A percentile compares a stretch with the other conserved stretches of the same genome.
Evolutionary conservation across 345 rosid genomes (phyloP).

Genomic region (Viola odorata): DNA sequence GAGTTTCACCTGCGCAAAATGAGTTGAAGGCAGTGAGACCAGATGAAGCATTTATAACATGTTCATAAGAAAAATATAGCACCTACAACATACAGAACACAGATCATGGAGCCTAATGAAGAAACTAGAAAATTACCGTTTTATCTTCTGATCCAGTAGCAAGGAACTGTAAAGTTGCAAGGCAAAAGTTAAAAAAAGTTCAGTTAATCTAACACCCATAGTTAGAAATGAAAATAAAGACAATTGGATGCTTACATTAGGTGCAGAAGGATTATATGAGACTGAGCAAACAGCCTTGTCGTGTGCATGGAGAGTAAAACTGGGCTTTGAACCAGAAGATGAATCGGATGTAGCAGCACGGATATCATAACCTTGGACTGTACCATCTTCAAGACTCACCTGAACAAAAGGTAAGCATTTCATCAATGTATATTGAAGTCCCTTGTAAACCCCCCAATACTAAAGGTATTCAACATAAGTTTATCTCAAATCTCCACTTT

Average conservation of each 20-base stretch:
- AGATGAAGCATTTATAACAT: not conserved
- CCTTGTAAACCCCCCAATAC: not conserved
- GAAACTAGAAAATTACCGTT: constrained; percentile 19
- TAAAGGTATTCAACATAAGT: not conserved
- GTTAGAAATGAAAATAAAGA: not conserved
- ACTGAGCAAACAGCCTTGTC: constrained; percentile 75
- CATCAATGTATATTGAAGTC: not conserved
- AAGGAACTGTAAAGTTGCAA: constrained; percentile 29
- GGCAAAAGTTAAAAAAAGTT: not conserved
- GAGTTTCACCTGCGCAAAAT: constrained; percentile 53
- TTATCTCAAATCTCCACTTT: not conserved
- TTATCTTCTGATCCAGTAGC: constrained; percentile 44
- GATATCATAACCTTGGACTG: constrained; percentile 61
- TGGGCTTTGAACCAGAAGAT: constrained; percentile 41
- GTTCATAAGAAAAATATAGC: not conserved
- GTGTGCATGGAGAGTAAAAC: constrained; percentile 77
- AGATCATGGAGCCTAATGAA: constrained; percentile 1
- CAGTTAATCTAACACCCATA: not conserved
- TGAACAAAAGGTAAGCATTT: constrained; percentile 12
- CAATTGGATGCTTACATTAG: constrained; percentile 24
- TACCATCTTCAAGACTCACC: constrained; percentile 94
- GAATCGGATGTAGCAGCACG: constrained; percentile 48
- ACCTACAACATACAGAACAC: no score
- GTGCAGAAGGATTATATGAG: constrained; percentile 50
- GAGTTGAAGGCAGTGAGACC: not conserved